Percentiles rank a stretch among this genome's conserved stretches.
Conservation (phyloP, 441 rosid species). For the Adansonia madagascariensis region DNA sequence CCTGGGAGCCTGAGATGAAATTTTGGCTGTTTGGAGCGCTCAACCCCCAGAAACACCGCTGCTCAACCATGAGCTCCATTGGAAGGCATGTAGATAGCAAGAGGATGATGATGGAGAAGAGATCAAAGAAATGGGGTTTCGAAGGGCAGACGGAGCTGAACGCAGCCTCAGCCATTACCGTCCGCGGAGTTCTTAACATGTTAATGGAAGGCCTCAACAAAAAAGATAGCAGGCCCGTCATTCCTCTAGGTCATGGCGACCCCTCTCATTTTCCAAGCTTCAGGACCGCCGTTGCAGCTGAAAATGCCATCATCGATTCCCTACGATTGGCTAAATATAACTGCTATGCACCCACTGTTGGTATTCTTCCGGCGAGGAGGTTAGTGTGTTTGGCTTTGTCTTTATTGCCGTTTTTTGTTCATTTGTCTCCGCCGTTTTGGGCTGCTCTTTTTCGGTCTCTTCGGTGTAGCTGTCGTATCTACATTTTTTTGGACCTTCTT, state of each 20-base stretch:
- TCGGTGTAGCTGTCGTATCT: neutral
- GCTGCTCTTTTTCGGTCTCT: neutral
- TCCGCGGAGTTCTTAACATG: conserved; percentile 35
- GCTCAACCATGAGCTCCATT: neutral
- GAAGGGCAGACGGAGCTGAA: conserved; percentile 26
- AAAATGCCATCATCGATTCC: conserved; percentile 59
- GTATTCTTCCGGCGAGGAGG: conserved; percentile 64
- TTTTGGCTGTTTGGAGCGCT: too few species aligned
- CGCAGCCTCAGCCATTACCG: conserved; percentile 29
- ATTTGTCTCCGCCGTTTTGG: neutral
- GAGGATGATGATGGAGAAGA: conserved; percentile 28
- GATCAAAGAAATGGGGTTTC: conserved; percentile 39
- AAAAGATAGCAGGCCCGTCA: conserved; percentile 34
- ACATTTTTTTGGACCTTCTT: neutral
- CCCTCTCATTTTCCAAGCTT: conserved; percentile 69
- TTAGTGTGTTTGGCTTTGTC: conserved; percentile 27
- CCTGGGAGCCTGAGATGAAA: too few species aligned
- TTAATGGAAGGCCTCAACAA: conserved; percentile 34
- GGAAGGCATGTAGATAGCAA: neutral
- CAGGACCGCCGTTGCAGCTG: conserved; percentile 53
- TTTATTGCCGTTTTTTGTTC: neutral
- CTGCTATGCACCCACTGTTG: conserved; percentile 47
- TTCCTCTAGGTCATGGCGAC: conserved; percentile 72
- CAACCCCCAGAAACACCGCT: too few species aligned
- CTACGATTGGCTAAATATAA: conserved; percentile 59